Base-by-base conservation (phyloP, 2,329 filamentous ascomycete species). In the Alternaria sp. region DNA sequence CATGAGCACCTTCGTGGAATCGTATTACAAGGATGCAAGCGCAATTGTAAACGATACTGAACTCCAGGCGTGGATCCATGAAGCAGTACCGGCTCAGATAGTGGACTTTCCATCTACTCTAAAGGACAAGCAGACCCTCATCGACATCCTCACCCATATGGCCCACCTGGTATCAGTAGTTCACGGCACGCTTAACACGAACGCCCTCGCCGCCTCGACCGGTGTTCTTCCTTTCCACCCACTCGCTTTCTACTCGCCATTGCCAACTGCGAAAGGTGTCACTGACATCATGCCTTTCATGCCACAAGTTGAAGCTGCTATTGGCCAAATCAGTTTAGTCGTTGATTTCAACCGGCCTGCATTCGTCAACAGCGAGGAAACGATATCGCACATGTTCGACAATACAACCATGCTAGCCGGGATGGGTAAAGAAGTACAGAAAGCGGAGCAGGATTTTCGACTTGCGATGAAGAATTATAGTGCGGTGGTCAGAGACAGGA, bases 221-320 rank as follows among this genome's bases (percentile, higher is more conserved):
- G 59, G 44, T 1, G 23, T 43, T n/a, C 59, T 62, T 44, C 59
- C 59, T 49, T 45, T 62, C 8, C 59, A 62, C 28, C 54, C 54
- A 23, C 50, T 55, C n/a, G 54, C 59, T 11, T 54, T 62, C 32
- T 46, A 62, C 54, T 26, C 28, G 28, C 59, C 55, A 3, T 30
- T 62, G 40, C 60, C 50, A 17, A 32, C 21, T 8, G 15, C 26
- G n/a, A 56, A 56, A 47, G 54, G 6, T 3, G 54, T 32, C n/a
- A 43, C 13, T 5, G 43, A 56, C 10, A 46, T 56, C 17, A 56
- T 46, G 54, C 25, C 43, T 2, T 56, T 56, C 26, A 19, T 56
- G 54, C 54, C 54, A 30, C 54, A 56, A 26, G 40, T 46, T 8
- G 43, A 56, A n/a, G 54, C 54, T 32, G 45, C 54, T 36, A 28